Evolutionary conservation across 1,139 yeast genomes (phyloP).

Genomic region (Zygoascus hellenicus): DNA sequence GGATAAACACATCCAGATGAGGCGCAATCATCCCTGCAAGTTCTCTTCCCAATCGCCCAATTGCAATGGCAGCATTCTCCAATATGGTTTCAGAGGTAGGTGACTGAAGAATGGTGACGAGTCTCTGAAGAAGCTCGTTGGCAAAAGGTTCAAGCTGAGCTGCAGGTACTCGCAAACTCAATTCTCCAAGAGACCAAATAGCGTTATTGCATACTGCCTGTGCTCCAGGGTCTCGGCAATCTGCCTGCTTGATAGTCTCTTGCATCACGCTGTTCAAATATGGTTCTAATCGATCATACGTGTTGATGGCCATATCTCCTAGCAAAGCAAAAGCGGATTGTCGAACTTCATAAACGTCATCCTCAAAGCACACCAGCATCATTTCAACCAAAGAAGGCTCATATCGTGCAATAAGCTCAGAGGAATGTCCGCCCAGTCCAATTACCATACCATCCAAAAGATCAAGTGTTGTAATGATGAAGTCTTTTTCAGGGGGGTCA

Average conservation of each 20-base stretch:
- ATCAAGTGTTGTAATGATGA: slow-evolving; percentile 82
- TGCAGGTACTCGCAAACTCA: slow-evolving; percentile 50
- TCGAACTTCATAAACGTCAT: slow-evolving; percentile 75
- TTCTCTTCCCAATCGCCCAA: slow-evolving; percentile 78
- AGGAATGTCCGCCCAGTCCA: slow-evolving; percentile 66
- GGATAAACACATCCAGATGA: slow-evolving; percentile 51
- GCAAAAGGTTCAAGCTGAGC: slow-evolving; percentile 54
- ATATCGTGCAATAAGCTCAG: slow-evolving; percentile 43
- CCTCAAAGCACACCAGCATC: slow-evolving; percentile 66
- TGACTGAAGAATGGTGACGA: slow-evolving; percentile 60
- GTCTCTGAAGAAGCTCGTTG: slow-evolving; percentile 49
- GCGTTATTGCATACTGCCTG: slow-evolving; percentile 67
- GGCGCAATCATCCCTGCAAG: slow-evolving; percentile 57
- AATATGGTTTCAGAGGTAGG: slow-evolving; percentile 48
- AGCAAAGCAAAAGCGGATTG: slow-evolving; percentile 87
- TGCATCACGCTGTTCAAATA: slow-evolving; percentile 54
- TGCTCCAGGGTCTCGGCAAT: slow-evolving; percentile 39
- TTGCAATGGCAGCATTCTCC: slow-evolving; percentile 88
- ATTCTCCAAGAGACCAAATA: slow-evolving; percentile 89
- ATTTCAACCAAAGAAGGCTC: slow-evolving; percentile 53
- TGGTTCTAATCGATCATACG: slow-evolving; percentile 55
- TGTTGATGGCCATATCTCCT: slow-evolving; percentile 75
- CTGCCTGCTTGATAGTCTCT: slow-evolving; percentile 54
- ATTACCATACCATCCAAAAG: slow-evolving; percentile 88
- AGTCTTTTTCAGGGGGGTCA: slow-evolving; percentile 85